Conservation (phyloP, 257 asterid genomes). For the Scutellaria barbata region DNA sequence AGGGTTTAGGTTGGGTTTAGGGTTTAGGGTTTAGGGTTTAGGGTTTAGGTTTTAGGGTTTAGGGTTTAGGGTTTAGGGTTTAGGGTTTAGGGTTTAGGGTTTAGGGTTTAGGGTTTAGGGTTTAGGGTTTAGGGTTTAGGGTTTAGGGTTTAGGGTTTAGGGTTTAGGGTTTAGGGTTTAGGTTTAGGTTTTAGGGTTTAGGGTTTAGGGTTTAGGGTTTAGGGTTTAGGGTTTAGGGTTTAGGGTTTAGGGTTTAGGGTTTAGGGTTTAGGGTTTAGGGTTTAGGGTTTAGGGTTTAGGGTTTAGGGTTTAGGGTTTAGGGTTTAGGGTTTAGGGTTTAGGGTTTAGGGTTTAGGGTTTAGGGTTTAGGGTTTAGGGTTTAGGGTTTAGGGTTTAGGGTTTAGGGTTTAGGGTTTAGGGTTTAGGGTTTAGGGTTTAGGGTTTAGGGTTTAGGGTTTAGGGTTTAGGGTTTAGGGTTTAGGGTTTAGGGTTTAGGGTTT, state of each 20-base stretch:
- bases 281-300: neutral
- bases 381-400: neutral
- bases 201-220: neutral
- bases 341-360: neutral
- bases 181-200: neutral
- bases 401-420: no score
- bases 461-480: no score
- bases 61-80: conserved; percentile 4
- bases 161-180: neutral
- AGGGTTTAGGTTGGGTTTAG: neutral
- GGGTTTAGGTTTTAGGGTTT: neutral
- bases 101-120: neutral
- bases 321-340: neutral
- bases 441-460: no score
- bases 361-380: conserved; percentile 13
- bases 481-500: no score
- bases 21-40: neutral
- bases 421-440: no score
- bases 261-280: neutral
- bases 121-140: neutral
- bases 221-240: neutral
- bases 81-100: neutral
- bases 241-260: conserved; percentile 1
- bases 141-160: neutral
- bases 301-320: neutral